Base-by-base conservation (phyloP, 2,329 filamentous ascomycete genomes). In the Colletotrichum zoysiae region DNA sequence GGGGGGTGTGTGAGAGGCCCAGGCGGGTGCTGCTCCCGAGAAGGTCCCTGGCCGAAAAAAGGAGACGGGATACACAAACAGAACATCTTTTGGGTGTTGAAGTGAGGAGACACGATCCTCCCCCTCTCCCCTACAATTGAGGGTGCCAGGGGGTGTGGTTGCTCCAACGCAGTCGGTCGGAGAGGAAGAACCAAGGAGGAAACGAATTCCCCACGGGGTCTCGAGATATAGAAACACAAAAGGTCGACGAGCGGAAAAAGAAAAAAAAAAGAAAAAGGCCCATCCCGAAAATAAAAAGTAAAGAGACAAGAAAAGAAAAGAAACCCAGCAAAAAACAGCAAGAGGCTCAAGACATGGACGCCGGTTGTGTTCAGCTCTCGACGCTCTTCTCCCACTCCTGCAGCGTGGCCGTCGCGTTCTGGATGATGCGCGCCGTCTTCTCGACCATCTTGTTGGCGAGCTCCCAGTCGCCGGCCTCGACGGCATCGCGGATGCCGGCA, bases 401-500 rank as follows among this genome's bases (percentile, higher is more conserved):
- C 73, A 84, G 71, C 57, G 79, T 69, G 2, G 76, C 75, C 0
- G 87, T 88, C 40, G 94, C 94, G 62, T 84, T 81, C 65, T 84
- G 85, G 65, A 98, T 82, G 58, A 94, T 90, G 14, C 82, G 83
- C 1, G 94, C 92, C 33, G 93, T 91, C 81, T 91, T 94, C 75
- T 92, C 85, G 40, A 97, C 87, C 78, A 92, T 89, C 65, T 84
- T 81, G 77, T 92, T 90, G 3, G 93, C 92, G 16, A 88, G 80
- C 1, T 82, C 84, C 92, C 92, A 95, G 76, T 97, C 89, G 35
- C 88, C 88, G 5, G 86, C 87, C 73, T 93, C 89, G 51, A 98
- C 85, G 11, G 92, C 91, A 77, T 98, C 95, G 68, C 94, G 88
- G 67, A 98, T 92, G n/a, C 91, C 92, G 0, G 95, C 95, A 82